Conservation (phyloP, 2,329 filamentous ascomycete genomes). For the Clarireedia homoeocarpa region DNA sequence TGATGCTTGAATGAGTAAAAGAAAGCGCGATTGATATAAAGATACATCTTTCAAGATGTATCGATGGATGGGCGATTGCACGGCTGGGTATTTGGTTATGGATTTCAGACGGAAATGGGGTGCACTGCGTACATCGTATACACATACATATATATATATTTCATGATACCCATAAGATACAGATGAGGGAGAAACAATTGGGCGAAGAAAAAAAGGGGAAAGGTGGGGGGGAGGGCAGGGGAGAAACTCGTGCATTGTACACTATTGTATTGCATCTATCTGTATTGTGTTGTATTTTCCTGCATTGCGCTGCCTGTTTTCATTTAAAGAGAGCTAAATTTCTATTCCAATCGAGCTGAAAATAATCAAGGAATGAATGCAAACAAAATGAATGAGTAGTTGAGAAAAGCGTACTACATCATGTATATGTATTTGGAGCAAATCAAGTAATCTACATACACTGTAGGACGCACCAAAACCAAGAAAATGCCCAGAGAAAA, state of each 20-base stretch:
- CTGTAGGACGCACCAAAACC: too few species aligned
- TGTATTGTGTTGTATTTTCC: not conserved
- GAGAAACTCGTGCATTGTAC: not conserved
- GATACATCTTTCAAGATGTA: too few species aligned
- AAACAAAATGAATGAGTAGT: not conserved
- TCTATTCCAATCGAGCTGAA: not conserved
- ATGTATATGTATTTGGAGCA: not conserved
- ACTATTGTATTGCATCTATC: not conserved
- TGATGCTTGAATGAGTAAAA: constrained; percentile 1
- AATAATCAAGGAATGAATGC: not conserved
- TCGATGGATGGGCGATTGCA: too few species aligned
- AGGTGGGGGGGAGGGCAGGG: not conserved
- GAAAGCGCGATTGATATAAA: too few species aligned
- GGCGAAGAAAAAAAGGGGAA: not conserved
- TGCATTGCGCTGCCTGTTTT: not conserved
- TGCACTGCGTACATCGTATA: not conserved
- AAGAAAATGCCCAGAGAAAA: too few species aligned
- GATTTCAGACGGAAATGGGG: not conserved
- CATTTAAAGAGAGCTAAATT: not conserved
- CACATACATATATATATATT: constrained; percentile 1
- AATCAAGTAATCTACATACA: too few species aligned
- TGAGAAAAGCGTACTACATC: not conserved
- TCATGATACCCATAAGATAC: not conserved
- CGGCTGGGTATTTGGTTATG: too few species aligned
- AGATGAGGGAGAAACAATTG: not conserved